These are phyloP conservation scores for Fagopyrum esculentum DNA, from an alignment of 148 eudicot genomes.

Conservation along the genomic window DNA sequence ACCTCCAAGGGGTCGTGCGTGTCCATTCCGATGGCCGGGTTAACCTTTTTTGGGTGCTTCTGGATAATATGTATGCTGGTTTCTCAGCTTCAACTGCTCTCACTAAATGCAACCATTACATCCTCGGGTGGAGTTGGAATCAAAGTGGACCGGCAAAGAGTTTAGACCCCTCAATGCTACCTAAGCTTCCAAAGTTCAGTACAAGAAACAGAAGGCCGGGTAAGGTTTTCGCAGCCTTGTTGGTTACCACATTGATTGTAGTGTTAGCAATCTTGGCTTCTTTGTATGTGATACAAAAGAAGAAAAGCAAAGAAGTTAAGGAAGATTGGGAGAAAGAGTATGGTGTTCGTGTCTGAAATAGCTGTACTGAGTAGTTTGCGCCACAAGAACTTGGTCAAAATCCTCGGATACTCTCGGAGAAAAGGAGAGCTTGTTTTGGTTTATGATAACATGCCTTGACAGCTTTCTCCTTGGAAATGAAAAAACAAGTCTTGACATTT, in stretches of 20 bases:
- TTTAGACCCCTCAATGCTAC: constrained; percentile 30
- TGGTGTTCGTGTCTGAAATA: constrained; percentile 32
- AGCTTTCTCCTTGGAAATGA: constrained; percentile 19
- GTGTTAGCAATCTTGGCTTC: constrained; percentile 18
- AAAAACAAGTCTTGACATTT: background rate
- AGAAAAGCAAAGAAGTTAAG: constrained; percentile 31
- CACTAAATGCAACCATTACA: constrained; percentile 25
- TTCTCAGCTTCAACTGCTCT: constrained; percentile 32
- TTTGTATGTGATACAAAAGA: background rate
- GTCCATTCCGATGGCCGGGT: background rate
- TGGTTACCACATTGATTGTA: background rate
- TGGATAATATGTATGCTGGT: constrained; percentile 32
- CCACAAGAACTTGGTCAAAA: constrained; percentile 33
- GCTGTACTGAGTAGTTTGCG: constrained; percentile 30
- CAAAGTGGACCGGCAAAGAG: constrained; percentile 19
- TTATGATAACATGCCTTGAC: constrained; percentile 43
- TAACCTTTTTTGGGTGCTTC: constrained; percentile 25
- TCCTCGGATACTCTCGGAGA: constrained; percentile 33
- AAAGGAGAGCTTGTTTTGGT: constrained; percentile 25
- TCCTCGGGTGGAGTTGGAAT: constrained; percentile 37
- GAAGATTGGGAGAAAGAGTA: constrained; percentile 47
- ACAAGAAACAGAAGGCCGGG: background rate
- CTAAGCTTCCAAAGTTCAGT: constrained; percentile 22
- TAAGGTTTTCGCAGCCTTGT: background rate
- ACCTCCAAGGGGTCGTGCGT: background rate